These are phyloP conservation scores for Westerdykella sp. DNA, from an alignment of 2,329 filamentous ascomycete species.

Conservation along the genomic window DNA sequence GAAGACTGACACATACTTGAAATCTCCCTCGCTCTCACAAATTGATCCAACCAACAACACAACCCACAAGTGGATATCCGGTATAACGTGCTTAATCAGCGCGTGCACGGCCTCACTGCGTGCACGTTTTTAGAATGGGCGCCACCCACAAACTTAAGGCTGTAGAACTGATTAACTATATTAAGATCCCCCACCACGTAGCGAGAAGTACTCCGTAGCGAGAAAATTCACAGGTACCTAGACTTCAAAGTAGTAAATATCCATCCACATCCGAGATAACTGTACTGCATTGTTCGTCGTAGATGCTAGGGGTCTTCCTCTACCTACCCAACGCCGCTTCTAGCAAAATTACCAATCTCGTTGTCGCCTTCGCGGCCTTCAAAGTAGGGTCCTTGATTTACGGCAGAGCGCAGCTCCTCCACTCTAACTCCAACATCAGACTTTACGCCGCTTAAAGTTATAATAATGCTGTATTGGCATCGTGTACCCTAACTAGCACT, in stretches of 20 bases:
- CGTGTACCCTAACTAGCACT: constrained; percentile 5
- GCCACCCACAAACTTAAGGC: too few relatives aligned
- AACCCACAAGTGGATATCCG: too few relatives aligned
- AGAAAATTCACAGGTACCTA: constrained; percentile 2
- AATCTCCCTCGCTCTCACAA: too few relatives aligned
- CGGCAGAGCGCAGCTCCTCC: neutral
- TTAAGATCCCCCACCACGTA: constrained; percentile 1
- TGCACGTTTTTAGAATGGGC: too few relatives aligned
- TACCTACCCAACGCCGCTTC: constrained; percentile 1
- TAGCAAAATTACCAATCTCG: constrained; percentile 1
- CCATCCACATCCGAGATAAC: constrained; percentile 1
- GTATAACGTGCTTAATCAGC: constrained; percentile 46
- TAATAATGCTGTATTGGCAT: constrained; percentile 1
- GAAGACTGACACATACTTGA: too few relatives aligned
- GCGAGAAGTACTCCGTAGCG: constrained; percentile 2
- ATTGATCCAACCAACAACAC: too few relatives aligned
- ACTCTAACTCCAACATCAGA: neutral
- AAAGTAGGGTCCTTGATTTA: neutral
- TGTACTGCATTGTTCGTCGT: neutral
- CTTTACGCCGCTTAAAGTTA: neutral
- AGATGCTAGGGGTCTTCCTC: neutral
- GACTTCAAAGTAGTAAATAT: constrained; percentile 1
- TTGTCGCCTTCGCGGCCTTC: neutral
- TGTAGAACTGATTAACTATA: neutral
- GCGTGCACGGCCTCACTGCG: constrained; percentile 21